Evolutionary conservation across 169 alveolate species (phyloP).

Genomic region (Cryptosporidium bovis): DNA sequence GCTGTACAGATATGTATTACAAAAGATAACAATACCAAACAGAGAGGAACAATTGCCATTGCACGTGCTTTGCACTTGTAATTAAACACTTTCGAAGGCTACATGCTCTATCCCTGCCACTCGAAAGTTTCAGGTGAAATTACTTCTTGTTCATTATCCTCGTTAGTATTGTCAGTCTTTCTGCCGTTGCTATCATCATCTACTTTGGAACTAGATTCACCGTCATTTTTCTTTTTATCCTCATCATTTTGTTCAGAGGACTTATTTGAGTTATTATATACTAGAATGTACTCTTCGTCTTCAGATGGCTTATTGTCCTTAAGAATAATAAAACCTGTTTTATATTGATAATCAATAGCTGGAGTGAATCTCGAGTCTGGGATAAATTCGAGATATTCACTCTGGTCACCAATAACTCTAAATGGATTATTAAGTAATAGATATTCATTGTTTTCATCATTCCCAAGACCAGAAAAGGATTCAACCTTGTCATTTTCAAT

Average conservation of each 20-base stretch:
- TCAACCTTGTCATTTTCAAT: slow-evolving; percentile 77
- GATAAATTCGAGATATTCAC: slow-evolving; percentile 81
- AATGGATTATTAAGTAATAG: slow-evolving; percentile 88
- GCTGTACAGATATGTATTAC: background rate
- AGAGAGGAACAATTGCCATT: background rate
- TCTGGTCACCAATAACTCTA: slow-evolving; percentile 91
- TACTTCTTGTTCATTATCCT: background rate
- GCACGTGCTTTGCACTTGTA: background rate
- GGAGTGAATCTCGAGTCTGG: slow-evolving; percentile 88
- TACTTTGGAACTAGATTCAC: background rate
- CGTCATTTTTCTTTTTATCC: slow-evolving; percentile 10
- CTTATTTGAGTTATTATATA: slow-evolving; percentile 4
- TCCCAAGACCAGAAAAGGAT: slow-evolving; percentile 21
- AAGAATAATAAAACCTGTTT: slow-evolving; percentile 87
- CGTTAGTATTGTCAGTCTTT: background rate
- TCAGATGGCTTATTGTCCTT: slow-evolving; percentile 82
- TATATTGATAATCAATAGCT: slow-evolving; percentile 83
- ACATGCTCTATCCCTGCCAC: slow-evolving; percentile 44
- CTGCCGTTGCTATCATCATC: slow-evolving; percentile 3
- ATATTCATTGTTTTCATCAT: slow-evolving; percentile 31
- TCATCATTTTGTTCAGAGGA: background rate
- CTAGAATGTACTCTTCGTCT: slow-evolving; percentile 56
- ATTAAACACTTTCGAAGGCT: background rate
- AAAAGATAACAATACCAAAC: background rate
- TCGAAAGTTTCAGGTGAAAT: slow-evolving; percentile 65